Conservation (phyloP, 164 flowering plant species). For the Aristolochia contorta region DNA sequence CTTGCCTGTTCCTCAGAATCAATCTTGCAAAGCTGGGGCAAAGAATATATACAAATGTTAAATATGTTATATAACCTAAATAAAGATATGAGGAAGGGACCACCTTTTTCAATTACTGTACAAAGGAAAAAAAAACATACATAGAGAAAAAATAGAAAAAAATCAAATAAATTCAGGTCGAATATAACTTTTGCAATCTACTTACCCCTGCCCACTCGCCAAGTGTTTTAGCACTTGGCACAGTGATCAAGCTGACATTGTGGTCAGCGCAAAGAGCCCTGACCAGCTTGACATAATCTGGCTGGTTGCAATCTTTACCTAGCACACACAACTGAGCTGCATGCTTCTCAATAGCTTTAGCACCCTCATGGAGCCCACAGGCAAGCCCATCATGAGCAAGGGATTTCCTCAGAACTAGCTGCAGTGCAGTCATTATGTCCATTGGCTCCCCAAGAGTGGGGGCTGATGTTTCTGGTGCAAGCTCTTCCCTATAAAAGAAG, state of each 20-base stretch:
- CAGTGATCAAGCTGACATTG: conserved; percentile 52
- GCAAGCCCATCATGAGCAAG: conserved; percentile 61
- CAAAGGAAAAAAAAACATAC: too few relatives aligned
- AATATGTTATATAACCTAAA: too few relatives aligned
- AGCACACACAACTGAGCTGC: conserved; percentile 71
- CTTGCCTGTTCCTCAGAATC: conserved; percentile 84
- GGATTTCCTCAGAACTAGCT: conserved; percentile 65
- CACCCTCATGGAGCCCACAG: conserved; percentile 72
- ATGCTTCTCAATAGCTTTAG: conserved; percentile 74
- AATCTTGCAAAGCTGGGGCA: conserved; percentile 69
- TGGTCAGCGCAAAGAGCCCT: conserved; percentile 74
- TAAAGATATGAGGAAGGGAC: too few relatives aligned
- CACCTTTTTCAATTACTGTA: too few relatives aligned
- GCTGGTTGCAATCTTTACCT: conserved; percentile 77
- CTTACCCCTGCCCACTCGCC: conserved; percentile 92
- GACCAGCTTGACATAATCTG: conserved; percentile 68
- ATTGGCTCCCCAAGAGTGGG: conserved; percentile 53
- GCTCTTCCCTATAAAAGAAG: conserved; percentile 29
- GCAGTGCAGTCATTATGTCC: conserved; percentile 55
- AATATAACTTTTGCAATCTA: neutral
- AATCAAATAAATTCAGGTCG: too few relatives aligned
- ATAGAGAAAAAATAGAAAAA: too few relatives aligned
- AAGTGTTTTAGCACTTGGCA: conserved; percentile 72
- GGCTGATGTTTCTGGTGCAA: conserved; percentile 22
- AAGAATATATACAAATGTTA: neutral